Base-by-base conservation (phyloP, 345 rosid species). In the Populus nigra region DNA sequence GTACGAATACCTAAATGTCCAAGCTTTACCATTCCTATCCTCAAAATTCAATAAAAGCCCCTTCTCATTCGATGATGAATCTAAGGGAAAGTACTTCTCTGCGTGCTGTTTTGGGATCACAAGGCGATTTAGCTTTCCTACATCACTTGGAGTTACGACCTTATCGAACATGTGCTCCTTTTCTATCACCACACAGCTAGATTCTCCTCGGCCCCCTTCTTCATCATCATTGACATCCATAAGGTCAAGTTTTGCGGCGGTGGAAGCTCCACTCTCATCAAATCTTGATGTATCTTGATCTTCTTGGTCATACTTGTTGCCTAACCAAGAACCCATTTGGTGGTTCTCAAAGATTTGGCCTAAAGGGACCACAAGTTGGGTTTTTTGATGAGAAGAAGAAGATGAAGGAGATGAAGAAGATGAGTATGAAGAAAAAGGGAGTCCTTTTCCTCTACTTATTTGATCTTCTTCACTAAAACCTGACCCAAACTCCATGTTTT, bases 1-100 rank as follows among this genome's bases (percentile, higher is more conserved):
- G 83, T 93, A 94, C 35, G 97, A 94, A 87, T 93, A 93, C 50
- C 97, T 85, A 85, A 94, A 94, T 74, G 93, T 82, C 98, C 97
- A 93, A 2, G 89, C 77, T 78, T 93, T 93, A 8, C 95, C 98
- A 35, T 82, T 82, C 23, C 84, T 84, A 85, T 94, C 98, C 76
- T 95, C 97, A 55, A 95, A 95, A 84, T 95, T 93, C 80, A 95
- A 70, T 25, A 95, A 88, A 38, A 95, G 86, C 29, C 96, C 99
- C 79, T 95, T 95, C 71, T 90, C 91, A 85, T 88, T 90, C 2
- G 88, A 55, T 16, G 96, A 84, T 7, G 92, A 87, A 83, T 93
- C 94, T 33, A 94, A 84, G 1, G 98, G 99, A 79, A 93, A 92
- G 83, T 88, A 89, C 83, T 86, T 93, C 88, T 93, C 98, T 5